These are phyloP conservation scores for Cercospora sojina DNA, from an alignment of 2,329 filamentous ascomycete genomes.

Conservation along the genomic window DNA sequence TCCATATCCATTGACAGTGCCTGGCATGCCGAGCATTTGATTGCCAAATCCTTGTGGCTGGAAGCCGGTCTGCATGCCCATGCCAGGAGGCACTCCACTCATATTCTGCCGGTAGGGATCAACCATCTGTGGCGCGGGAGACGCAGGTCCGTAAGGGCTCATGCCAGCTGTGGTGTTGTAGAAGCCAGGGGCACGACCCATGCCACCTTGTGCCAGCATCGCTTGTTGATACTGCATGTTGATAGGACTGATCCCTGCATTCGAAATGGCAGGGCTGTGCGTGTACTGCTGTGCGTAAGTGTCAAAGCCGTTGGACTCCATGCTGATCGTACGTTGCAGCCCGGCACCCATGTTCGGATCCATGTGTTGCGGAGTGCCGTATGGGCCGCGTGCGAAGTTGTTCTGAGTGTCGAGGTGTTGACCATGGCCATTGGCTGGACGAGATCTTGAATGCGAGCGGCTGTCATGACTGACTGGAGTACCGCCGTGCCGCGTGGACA, in stretches of 20 bases:
- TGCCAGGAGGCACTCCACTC: conserved; percentile 41
- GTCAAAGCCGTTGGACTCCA: conserved; percentile 52
- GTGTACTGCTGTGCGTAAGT: conserved; percentile 45
- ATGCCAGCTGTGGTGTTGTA: conserved; percentile 31
- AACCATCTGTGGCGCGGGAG: conserved; percentile 37
- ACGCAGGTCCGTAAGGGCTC: conserved; percentile 30
- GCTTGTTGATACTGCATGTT: conserved; percentile 58
- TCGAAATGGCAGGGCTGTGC: conserved; percentile 39
- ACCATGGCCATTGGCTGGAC: conserved; percentile 36
- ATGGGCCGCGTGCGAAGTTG: conserved; percentile 39
- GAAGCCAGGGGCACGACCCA: conserved; percentile 34
- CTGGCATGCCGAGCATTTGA: conserved; percentile 34
- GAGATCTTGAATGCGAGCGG: conserved; percentile 38
- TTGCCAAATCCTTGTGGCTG: conserved; percentile 30
- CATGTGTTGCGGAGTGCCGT: conserved; percentile 37
- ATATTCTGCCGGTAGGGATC: conserved; percentile 45
- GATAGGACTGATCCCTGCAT: conserved; percentile 37
- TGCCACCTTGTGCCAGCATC: conserved; percentile 48
- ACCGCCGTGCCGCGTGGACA: conserved; percentile 59
- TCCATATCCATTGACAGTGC: conserved; percentile 31
- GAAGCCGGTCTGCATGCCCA: conserved; percentile 33
- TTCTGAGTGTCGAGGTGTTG: conserved; percentile 38
- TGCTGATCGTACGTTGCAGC: conserved; percentile 49
- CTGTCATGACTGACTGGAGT: conserved; percentile 39
- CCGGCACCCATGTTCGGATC: conserved; percentile 30